Percentiles rank a stretch among this genome's conserved stretches.
phyloP scores from a whole-genome alignment of 306 rosid species.

The Bauhinia variegata region DNA sequence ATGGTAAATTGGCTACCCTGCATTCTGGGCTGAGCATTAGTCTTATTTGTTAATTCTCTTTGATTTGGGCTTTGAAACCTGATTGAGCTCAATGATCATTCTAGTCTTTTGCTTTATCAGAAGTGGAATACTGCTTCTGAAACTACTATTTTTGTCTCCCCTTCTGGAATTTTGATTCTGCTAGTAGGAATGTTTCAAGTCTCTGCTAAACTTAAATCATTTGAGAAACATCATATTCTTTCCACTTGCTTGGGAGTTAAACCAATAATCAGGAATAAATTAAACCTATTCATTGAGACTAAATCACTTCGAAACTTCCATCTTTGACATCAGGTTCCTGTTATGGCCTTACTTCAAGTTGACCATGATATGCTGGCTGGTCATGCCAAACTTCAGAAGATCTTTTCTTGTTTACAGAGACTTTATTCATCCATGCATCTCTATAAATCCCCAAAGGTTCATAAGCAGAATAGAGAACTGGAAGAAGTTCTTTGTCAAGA shows the following conservation, averaged over 20 bases:
- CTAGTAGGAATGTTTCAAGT: slow-evolving; percentile 8
- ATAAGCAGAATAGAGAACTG: slow-evolving; percentile 29
- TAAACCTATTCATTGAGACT: too few relatives aligned
- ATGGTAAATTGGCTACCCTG: slow-evolving; percentile 46
- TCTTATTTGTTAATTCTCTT: not conserved
- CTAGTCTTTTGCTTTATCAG: not conserved
- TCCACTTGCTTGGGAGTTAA: too few relatives aligned
- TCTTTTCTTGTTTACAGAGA: slow-evolving; percentile 48
- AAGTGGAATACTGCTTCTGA: slow-evolving; percentile 2
- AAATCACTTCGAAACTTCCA: slow-evolving; percentile 10
- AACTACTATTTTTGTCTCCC: not conserved
- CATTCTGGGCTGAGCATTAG: not conserved
- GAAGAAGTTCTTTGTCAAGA: slow-evolving; percentile 36
- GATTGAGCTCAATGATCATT: not conserved
- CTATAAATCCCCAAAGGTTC: slow-evolving; percentile 20
- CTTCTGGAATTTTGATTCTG: slow-evolving; percentile 18
- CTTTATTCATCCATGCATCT: slow-evolving; percentile 33
- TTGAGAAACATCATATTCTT: not conserved
- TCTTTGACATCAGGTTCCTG: slow-evolving; percentile 45
- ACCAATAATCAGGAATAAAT: too few relatives aligned
- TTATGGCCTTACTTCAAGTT: slow-evolving; percentile 61
- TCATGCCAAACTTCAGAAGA: slow-evolving; percentile 56
- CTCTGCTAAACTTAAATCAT: not conserved
- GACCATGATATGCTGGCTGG: slow-evolving; percentile 45
- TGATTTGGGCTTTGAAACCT: slow-evolving; percentile 9